Conservation (phyloP, 345 rosid species). For the Brassica napus region DNA sequence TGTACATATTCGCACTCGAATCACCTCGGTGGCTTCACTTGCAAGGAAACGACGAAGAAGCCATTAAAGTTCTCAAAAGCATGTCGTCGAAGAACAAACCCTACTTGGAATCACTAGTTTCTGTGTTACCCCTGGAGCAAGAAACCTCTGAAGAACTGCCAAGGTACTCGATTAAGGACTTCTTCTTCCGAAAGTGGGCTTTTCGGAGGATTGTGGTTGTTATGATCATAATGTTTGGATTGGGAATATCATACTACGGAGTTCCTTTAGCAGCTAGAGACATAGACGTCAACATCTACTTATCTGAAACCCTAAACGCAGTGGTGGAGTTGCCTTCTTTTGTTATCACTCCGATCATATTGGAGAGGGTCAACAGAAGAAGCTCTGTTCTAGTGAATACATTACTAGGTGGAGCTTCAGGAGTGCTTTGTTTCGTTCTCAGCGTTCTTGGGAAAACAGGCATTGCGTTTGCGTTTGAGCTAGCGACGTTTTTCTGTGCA, state of each 20-base stretch:
- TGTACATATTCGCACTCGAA: slow-evolving; percentile 41
- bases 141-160: neutral
- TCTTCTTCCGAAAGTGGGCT: slow-evolving; percentile 31
- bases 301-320: slow-evolving; percentile 50
- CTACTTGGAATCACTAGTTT: slow-evolving; percentile 21
- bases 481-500: slow-evolving; percentile 52
- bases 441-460: neutral
- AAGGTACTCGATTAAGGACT: slow-evolving; percentile 28
- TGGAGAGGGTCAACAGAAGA: slow-evolving; percentile 43
- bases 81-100: neutral
- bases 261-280: slow-evolving; percentile 50
- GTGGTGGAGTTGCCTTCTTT: slow-evolving; percentile 46
- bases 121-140: slow-evolving; percentile 1
- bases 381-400: slow-evolving; percentile 40
- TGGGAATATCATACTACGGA: slow-evolving; percentile 52
- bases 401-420: slow-evolving; percentile 38
- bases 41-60: slow-evolving; percentile 44
- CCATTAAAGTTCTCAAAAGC: slow-evolving; percentile 29
- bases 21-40: slow-evolving; percentile 62
- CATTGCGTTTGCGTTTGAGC: slow-evolving; percentile 43
- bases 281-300: slow-evolving; percentile 43
- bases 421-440: slow-evolving; percentile 39
- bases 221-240: slow-evolving; percentile 46
- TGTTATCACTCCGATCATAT: slow-evolving; percentile 35
- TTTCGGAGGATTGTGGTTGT: slow-evolving; percentile 18